Conservation (phyloP, 352 stramenopile species). For the Globisporangium perplexum region DNA sequence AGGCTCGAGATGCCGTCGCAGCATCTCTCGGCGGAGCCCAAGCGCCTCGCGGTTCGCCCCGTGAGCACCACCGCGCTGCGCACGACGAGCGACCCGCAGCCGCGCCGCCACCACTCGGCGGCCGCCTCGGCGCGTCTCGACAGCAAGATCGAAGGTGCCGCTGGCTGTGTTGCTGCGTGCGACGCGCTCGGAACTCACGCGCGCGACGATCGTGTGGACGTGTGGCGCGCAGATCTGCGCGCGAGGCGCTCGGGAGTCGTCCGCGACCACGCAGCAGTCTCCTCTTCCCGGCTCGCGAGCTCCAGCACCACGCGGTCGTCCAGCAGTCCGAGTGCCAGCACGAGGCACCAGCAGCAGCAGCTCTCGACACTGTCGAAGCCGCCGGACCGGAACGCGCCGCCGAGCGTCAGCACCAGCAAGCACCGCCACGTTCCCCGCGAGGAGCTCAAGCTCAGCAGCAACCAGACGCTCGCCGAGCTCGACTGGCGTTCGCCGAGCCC, state of each 20-base stretch:
- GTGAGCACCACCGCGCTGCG: background rate
- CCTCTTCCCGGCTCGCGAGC: no score
- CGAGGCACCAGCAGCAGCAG: background rate
- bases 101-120: background rate
- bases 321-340: background rate
- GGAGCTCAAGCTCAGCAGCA: background rate
- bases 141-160: constrained; percentile 13
- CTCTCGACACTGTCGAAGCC: background rate
- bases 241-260: constrained; percentile 2
- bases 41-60: background rate
- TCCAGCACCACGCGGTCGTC: no score
- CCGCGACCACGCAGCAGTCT: constrained; percentile 5
- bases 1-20: no score
- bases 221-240: constrained; percentile 5
- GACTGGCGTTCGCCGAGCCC: background rate
- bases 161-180: background rate
- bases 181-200: background rate
- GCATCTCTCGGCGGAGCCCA: background rate
- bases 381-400: background rate
- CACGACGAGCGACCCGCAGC: background rate
- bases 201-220: background rate
- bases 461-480: background rate
- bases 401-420: background rate
- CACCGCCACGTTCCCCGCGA: background rate
- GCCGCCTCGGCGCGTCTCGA: background rate